A percentile compares a stretch with the other conserved stretches of the same genome.
phyloP scores from a whole-genome alignment of 441 rosid species.

The Erodium trifolium region DNA sequence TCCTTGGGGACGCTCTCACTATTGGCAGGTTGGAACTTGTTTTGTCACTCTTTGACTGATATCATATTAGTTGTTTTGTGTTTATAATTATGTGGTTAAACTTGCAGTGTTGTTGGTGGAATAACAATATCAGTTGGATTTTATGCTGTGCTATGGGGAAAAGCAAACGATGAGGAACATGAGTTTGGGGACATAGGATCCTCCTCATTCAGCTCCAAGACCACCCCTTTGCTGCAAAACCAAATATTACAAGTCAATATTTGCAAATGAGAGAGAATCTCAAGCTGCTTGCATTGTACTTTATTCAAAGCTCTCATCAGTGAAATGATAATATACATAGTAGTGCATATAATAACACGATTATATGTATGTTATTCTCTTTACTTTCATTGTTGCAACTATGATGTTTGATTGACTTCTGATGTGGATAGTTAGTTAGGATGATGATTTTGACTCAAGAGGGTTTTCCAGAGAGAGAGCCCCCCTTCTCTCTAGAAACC shows the following conservation, averaged over 20 bases:
- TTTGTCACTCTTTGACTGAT: background rate
- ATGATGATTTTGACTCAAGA: no score
- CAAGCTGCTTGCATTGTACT: no score
- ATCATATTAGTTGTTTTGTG: no score
- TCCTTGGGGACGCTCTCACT: constrained; percentile 43
- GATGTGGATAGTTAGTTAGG: no score
- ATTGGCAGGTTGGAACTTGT: constrained; percentile 52
- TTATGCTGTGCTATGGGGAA: constrained; percentile 1
- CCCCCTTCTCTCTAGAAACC: no score
- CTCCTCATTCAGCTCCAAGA: background rate
- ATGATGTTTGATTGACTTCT: no score
- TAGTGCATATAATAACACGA: no score
- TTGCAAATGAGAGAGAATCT: no score
- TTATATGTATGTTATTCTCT: no score
- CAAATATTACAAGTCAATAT: background rate
- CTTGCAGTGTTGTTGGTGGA: background rate
- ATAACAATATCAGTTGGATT: background rate
- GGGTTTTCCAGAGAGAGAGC: no score
- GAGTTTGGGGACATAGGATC: background rate
- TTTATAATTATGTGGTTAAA: no score
- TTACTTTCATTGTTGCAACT: no score
- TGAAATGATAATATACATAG: background rate
- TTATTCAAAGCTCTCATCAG: background rate
- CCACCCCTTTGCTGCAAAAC: background rate
- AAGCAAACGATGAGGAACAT: background rate